Evolutionary conservation across 2,329 filamentous ascomycete species (phyloP).

Genomic region (Cladophialophora bantiana): DNA sequence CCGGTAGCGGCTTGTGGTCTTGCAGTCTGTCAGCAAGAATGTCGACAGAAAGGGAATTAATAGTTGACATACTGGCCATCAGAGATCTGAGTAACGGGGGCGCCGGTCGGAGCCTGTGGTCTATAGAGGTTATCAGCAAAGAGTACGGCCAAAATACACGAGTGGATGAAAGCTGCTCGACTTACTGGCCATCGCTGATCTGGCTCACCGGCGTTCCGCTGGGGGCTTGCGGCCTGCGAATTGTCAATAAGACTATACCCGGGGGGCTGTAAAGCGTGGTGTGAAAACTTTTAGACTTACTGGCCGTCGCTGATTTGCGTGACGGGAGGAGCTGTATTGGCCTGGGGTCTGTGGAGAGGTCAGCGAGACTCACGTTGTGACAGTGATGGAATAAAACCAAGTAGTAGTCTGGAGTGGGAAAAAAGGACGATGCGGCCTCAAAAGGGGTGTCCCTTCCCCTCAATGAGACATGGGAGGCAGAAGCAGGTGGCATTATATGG

Average conservation of each 20-base stretch:
- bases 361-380: neutral
- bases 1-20: conserved; percentile 31
- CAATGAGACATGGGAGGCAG: too few species aligned
- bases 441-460: too few species aligned
- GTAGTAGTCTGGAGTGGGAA: neutral
- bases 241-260: neutral
- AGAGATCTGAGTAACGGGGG: conserved; percentile 42
- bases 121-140: neutral
- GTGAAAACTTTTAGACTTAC: conserved; percentile 10
- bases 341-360: conserved; percentile 48
- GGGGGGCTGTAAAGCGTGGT: neutral
- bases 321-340: conserved; percentile 20
- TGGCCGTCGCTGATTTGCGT: conserved; percentile 58
- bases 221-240: conserved; percentile 46
- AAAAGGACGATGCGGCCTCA: neutral
- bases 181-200: conserved; percentile 29
- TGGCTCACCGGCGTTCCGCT: conserved; percentile 14
- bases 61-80: conserved; percentile 44
- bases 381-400: neutral
- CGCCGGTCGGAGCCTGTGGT: conserved; percentile 31
- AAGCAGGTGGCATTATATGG: neutral
- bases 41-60: neutral
- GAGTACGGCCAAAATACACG: neutral
- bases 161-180: neutral
- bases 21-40: conserved; percentile 24